A percentile compares a stretch with the other conserved stretches of the same genome.
These are phyloP conservation scores for Urostyla sp. DNA, from an alignment of 73 alveolate species.

Conservation along the genomic window DNA sequence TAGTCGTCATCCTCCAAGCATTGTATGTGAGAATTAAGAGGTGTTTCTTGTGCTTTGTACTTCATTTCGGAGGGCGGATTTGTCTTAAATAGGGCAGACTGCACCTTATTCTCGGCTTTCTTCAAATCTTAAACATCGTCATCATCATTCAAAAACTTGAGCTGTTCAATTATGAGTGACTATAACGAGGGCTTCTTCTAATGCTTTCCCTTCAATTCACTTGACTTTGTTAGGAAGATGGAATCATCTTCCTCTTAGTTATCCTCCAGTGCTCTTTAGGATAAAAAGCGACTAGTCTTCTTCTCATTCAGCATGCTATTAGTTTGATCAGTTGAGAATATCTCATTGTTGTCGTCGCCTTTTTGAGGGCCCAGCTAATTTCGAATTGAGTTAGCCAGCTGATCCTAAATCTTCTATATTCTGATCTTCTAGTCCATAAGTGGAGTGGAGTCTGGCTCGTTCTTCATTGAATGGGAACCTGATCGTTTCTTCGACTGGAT, in stretches of 20 bases:
- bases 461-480: not conserved
- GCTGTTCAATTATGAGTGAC: conserved; percentile 37
- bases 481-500: not conserved
- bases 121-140: conserved; percentile 50
- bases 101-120: conserved; percentile 25
- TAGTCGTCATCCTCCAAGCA: conserved; percentile 30
- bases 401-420: not conserved
- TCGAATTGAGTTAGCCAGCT: not conserved
- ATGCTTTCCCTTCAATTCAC: conserved; percentile 13
- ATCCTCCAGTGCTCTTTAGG: not conserved
- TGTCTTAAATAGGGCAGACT: not conserved
- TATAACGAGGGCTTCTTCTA: conserved; percentile 37
- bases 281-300: conserved; percentile 6
- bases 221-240: conserved; percentile 27
- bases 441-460: conserved; percentile 2
- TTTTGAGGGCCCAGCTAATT: not conserved
- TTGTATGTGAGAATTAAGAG: conserved; percentile 24
- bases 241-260: not conserved
- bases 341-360: not conserved
- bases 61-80: conserved; percentile 46
- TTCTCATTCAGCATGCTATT: not conserved
- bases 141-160: conserved; percentile 42
- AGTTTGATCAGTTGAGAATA: not conserved
- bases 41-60: conserved; percentile 8
- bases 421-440: conserved; percentile 4